Percentiles rank a stretch among this genome's conserved stretches.
Conservation (phyloP, 1,284 basidiomycete species). For the Trichosporon faecale region DNA sequence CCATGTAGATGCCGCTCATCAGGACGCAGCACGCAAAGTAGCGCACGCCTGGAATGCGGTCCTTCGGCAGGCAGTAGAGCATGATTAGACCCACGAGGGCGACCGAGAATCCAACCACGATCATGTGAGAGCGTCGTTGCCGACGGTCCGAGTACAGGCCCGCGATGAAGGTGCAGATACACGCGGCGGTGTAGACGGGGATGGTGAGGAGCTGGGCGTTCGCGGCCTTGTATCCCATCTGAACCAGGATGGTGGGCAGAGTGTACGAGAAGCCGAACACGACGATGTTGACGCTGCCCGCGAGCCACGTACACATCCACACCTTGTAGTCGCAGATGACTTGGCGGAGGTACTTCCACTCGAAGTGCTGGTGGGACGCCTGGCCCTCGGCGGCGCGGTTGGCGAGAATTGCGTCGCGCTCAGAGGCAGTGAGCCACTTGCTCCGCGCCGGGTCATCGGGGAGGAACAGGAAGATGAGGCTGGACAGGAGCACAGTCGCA, state of each 20-base stretch:
- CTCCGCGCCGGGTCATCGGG: constrained; percentile 24
- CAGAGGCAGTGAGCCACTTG: constrained; percentile 25
- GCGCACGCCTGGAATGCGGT: constrained; percentile 23
- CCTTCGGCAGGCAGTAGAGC: constrained; percentile 27
- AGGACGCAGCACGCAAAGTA: constrained; percentile 26
- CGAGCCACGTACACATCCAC: constrained; percentile 24
- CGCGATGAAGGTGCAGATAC: constrained; percentile 20
- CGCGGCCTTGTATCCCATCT: constrained; percentile 32
- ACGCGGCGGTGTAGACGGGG: constrained; percentile 28
- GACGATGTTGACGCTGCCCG: constrained; percentile 21
- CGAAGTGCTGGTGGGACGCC: constrained; percentile 20
- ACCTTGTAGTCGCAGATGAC: constrained; percentile 23
- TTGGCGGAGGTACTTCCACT: constrained; percentile 21
- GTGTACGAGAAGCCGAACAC: constrained; percentile 28
- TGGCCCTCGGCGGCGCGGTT: constrained; percentile 18
- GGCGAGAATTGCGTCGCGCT: constrained; percentile 21
- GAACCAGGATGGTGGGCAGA: constrained; percentile 28
- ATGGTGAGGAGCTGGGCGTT: constrained; percentile 33
- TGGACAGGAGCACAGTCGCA: constrained; percentile 24
- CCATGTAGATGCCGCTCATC: constrained; percentile 18
- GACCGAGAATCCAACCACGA: constrained; percentile 26
- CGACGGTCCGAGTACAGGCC: constrained; percentile 24
- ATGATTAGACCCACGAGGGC: constrained; percentile 30
- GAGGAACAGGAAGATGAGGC: constrained; percentile 24
- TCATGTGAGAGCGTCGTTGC: constrained; percentile 23